Conservation (phyloP, 225 moss, liverwort and hornwort species). For the Physcomitrium patens region DNA sequence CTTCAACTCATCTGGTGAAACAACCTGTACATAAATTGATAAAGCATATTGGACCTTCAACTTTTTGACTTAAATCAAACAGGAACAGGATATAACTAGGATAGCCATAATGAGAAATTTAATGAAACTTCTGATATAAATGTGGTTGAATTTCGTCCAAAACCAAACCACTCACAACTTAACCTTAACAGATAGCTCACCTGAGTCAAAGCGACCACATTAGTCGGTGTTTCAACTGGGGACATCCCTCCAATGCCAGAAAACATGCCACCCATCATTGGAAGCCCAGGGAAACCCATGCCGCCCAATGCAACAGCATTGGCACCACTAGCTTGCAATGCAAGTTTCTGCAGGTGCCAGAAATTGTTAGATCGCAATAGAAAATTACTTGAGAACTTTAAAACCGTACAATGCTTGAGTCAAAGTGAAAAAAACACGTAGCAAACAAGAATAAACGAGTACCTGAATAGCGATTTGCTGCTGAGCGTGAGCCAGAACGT, state of each 20-base stretch:
- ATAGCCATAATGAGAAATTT: not conserved
- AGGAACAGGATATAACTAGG: not conserved
- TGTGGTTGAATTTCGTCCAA: not conserved
- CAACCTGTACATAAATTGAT: conserved; percentile 47
- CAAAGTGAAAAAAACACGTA: not conserved
- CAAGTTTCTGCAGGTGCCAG: conserved; percentile 47
- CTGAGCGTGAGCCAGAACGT: conserved; percentile 87
- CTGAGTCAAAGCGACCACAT: conserved; percentile 52
- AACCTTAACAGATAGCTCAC: conserved; percentile 26
- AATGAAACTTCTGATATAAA: not conserved
- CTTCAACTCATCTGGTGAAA: conserved; percentile 67
- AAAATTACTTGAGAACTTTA: not conserved
- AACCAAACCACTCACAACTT: conserved; percentile 4
- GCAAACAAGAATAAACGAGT: not conserved
- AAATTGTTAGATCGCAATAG: conserved; percentile 15
- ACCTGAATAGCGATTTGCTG: conserved; percentile 95
- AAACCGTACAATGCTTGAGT: not conserved
- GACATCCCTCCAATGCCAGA: conserved; percentile 40
- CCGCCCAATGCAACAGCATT: conserved; percentile 54
- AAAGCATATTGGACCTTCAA: not conserved
- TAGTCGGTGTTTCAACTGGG: conserved; percentile 41
- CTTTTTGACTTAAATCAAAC: not conserved
- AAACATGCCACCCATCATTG: conserved; percentile 43
- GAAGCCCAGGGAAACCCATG: conserved; percentile 44
- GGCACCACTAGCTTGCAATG: conserved; percentile 55